These are phyloP conservation scores for Moniliophthora roreri DNA, from an alignment of 1,284 basidiomycete species.

Conservation along the genomic window DNA sequence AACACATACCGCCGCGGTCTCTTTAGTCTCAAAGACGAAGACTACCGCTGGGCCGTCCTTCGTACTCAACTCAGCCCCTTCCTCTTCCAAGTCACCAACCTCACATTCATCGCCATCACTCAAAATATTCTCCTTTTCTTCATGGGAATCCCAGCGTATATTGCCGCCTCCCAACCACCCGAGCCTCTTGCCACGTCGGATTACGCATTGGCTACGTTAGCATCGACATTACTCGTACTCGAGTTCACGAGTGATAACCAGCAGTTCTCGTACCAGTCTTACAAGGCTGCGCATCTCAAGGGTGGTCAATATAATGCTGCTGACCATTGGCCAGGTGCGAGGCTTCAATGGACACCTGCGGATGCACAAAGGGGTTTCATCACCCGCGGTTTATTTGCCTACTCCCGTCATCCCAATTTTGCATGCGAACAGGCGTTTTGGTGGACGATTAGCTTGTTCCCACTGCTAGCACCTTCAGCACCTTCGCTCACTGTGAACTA, in stretches of 20 bases:
- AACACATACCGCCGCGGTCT: slow-evolving; percentile 87
- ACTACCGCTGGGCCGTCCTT: slow-evolving; percentile 89
- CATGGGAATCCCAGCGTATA: slow-evolving; percentile 62
- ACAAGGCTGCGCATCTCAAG: slow-evolving; percentile 60
- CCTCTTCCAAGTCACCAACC: slow-evolving; percentile 80
- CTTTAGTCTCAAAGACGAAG: slow-evolving; percentile 79
- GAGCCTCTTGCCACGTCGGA: slow-evolving; percentile 61
- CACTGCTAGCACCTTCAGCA: slow-evolving; percentile 47
- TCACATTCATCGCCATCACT: slow-evolving; percentile 77
- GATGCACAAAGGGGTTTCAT: slow-evolving; percentile 84
- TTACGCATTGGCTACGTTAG: slow-evolving; percentile 58
- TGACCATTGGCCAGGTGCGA: slow-evolving; percentile 67
- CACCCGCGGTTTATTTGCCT: slow-evolving; percentile 84
- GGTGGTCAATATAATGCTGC: slow-evolving; percentile 38
- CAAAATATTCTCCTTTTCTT: slow-evolving; percentile 84
- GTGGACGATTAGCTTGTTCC: slow-evolving; percentile 71
- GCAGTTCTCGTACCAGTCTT: slow-evolving; percentile 83
- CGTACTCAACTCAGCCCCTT: slow-evolving; percentile 64
- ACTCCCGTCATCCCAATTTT: slow-evolving; percentile 90
- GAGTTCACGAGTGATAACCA: slow-evolving; percentile 91
- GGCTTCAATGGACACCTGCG: slow-evolving; percentile 59
- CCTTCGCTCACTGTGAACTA: slow-evolving; percentile 34
- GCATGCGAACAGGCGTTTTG: slow-evolving; percentile 88
- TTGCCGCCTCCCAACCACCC: slow-evolving; percentile 55
- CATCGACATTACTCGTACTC: slow-evolving; percentile 57